A percentile compares a stretch with the other conserved stretches of the same genome.
phyloP scores from a whole-genome alignment of 23 red algal genomes.

The Rhodosorus marinus region DNA sequence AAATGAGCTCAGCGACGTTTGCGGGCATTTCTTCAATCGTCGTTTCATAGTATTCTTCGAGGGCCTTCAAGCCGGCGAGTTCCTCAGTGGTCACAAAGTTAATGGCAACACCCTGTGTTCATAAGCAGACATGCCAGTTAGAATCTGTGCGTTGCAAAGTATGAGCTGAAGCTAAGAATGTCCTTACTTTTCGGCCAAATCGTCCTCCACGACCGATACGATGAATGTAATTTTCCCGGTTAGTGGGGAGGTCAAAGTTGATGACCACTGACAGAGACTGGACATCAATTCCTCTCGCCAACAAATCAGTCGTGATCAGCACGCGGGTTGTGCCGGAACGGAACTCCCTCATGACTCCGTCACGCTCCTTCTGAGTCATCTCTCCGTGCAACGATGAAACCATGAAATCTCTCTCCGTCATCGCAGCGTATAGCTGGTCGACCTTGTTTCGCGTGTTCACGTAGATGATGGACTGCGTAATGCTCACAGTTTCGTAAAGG shows the following conservation, averaged over 20 bases:
- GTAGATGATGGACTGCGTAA: constrained; percentile 85
- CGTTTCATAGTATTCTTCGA: constrained; percentile 89
- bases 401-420: constrained; percentile 65
- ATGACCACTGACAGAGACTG: constrained; percentile 95
- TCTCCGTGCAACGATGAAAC: constrained; percentile 85
- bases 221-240: constrained; percentile 99
- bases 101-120: constrained; percentile 98
- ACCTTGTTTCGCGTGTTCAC: constrained; percentile 82
- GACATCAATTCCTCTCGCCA: constrained; percentile 98
- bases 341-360: constrained; percentile 85
- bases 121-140: too few species aligned
- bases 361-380: constrained; percentile 87
- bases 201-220: constrained; percentile 94
- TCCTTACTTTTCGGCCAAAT: constrained; percentile 99
- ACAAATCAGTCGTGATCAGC: constrained; percentile 86
- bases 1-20: constrained; percentile 85
- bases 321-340: constrained; percentile 75
- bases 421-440: constrained; percentile 62
- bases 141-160: too few species aligned
- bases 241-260: constrained; percentile 99
- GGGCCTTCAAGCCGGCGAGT: constrained; percentile 49
- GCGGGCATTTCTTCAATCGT: constrained; percentile 94
- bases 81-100: constrained; percentile 89
- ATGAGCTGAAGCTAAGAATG: too few species aligned
- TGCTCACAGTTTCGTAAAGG: constrained; percentile 63